Evolutionary conservation across 1,139 yeast species (phyloP).

Genomic region (Debaryomyces sp.): DNA sequence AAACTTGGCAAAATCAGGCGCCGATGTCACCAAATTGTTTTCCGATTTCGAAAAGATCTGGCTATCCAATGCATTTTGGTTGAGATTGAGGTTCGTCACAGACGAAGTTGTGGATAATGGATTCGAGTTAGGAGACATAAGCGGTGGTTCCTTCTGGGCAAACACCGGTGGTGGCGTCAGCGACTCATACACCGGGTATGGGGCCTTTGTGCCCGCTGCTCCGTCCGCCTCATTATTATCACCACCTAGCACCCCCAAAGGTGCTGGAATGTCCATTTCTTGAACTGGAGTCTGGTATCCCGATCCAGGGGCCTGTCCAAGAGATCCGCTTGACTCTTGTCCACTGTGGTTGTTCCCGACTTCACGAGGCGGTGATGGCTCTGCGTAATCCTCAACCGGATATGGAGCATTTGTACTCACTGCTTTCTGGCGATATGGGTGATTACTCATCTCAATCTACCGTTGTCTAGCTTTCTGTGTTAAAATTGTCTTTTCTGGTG

Average conservation of each 20-base stretch:
- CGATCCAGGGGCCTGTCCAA: constrained; percentile 5
- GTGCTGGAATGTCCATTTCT: neutral
- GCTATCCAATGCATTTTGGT: constrained; percentile 8
- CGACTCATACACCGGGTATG: constrained; percentile 17
- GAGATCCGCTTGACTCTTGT: constrained; percentile 1
- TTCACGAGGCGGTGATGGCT: neutral
- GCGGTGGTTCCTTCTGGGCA: constrained; percentile 7
- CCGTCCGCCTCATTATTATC: neutral
- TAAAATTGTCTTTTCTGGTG: neutral
- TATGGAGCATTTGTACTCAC: constrained; percentile 25
- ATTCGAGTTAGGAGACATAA: constrained; percentile 32
- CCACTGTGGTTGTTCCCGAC: constrained; percentile 1
- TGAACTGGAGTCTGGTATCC: neutral
- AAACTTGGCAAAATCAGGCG: constrained; percentile 15
- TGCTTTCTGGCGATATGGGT: constrained; percentile 40
- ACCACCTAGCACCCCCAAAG: neutral
- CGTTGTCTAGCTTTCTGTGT: neutral
- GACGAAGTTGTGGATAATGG: constrained; percentile 43
- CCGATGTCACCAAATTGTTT: constrained; percentile 26
- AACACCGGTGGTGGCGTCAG: constrained; percentile 26
- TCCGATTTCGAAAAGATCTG: constrained; percentile 31
- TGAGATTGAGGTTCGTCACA: constrained; percentile 39
- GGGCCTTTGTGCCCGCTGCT: neutral
- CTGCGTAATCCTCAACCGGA: constrained; percentile 22
- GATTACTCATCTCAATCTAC: constrained; percentile 17